Evolutionary conservation across 352 stramenopile species (phyloP), one percentile per base, ranked within the genome.

Genomic region (Pythium chondricola): DNA sequence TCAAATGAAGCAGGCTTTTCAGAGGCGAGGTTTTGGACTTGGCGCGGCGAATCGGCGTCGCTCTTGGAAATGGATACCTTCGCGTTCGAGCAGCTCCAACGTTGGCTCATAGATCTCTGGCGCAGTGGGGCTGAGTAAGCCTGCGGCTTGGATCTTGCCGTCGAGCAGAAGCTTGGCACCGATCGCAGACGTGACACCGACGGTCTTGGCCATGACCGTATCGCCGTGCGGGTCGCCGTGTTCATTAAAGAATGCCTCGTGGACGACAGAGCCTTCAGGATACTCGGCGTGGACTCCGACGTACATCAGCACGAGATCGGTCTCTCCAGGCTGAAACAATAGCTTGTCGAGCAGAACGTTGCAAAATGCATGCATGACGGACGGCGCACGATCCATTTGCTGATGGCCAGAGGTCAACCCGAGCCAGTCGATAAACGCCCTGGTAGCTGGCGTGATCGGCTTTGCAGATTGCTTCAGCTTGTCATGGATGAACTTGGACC

Each of bases 201-300:
- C 88, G 2, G 85, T 95, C 49, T 82, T 81, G 17, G 77, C 69
- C 85, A 97, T 97, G 33, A 76, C 71, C 9, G 78, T 88, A 57
- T 83, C 77, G 20, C 58, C 62, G 22, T 66, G 33, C 1, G 47
- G 27, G 2, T 63, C 58, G n/a, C 75, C 65, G 49, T 82, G 82
- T 6, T 74, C 66, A 44, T 89, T 61, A 8, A 95, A 67, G 20
- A 67, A 70, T 10, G 70, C 81, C 13, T 69, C 59, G 43, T 83
- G 69, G 26, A 44, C 71, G 11, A 48, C 26, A 9, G 59, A 59
- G 27, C 65, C 69, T 25, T 86, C 78, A 22, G 49, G 42, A 22
- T 54, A 62, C 31, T 69, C 59, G 24, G 56, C 65, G 22, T 66
- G 57, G 6, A 85, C 52, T 3, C 43, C 60, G 20, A 85, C 69